Base-by-base conservation (phyloP, 139 green algal species). In the Chlorella vulgaris region DNA sequence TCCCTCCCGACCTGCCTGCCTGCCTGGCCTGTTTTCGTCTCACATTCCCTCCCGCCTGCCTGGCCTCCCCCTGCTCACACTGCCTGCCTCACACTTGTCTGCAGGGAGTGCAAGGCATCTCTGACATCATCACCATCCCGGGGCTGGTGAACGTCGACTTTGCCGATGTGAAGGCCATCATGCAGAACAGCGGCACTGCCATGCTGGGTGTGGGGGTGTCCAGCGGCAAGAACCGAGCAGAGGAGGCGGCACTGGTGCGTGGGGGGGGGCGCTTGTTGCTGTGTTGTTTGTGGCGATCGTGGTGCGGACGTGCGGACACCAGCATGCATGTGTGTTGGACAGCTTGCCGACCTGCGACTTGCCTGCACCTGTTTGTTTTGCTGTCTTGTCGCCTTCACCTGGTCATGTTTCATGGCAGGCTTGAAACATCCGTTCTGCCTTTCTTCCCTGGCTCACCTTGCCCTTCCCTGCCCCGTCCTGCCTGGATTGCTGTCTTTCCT, bases 131-230 rank as follows among this genome's bases (percentile, higher is more conserved):
- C 88, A 98, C 95, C 7, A 93, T 97, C 82, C 93, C 96, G 7
- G 96, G 96, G 61, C 93, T 99, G 50, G 96, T 99, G 77, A 99
- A 99, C 79, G 96, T 99, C 19, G 96, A 99, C 88, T 99, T 99
- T 92, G 96, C 96, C 3, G 96, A 99, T 81, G 95, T 99, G 19
- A 93, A 92, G 86, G 88, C 96, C 61, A 94, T 99, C 85, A 99
- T 99, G 95, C 88, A 69, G 71, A 98, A 98, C 90, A 90, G 89
- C 24, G 96, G 96, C 68, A 98, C 94, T 2, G 94, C 96, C 62
- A 98, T 99, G 95, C 86, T 99, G 61, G 95, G 95, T 29, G 89
- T 93, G 40, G 92, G 93, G 65, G 85, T 90, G 26, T 88, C 88
- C 4, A 86, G 69, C 22, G 92, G 89, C 81, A 91, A 92, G 82